Percentiles rank a stretch among this genome's conserved stretches.
Evolutionary conservation across 2,329 filamentous ascomycete genomes (phyloP).

Genomic region (Colletotrichum lupini): DNA sequence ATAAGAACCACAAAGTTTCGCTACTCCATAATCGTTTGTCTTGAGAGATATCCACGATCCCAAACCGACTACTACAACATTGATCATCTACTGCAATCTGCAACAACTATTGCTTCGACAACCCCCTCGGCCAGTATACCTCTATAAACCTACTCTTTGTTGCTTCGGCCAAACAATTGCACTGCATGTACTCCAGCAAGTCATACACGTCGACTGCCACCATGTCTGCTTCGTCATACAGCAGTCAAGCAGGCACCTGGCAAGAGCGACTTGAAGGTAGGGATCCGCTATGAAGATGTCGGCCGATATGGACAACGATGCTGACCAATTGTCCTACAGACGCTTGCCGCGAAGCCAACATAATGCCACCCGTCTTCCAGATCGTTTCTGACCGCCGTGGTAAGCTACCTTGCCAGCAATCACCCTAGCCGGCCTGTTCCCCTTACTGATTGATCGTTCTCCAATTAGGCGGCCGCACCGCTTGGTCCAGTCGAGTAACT

Average conservation of each 20-base stretch:
- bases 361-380: slow-evolving; percentile 70
- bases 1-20: slow-evolving; percentile 33
- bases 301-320: not conserved
- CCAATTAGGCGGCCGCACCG: slow-evolving; percentile 81
- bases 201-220: slow-evolving; percentile 24
- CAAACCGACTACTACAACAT: slow-evolving; percentile 9
- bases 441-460: slow-evolving; percentile 13
- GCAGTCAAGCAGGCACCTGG: slow-evolving; percentile 51
- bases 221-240: slow-evolving; percentile 35
- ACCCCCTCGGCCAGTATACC: not conserved
- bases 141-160: slow-evolving; percentile 1
- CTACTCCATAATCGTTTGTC: slow-evolving; percentile 2
- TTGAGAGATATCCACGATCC: slow-evolving; percentile 8
- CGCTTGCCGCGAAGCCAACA: slow-evolving; percentile 65
- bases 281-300: slow-evolving; percentile 37
- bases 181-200: slow-evolving; percentile 34
- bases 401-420: slow-evolving; percentile 49
- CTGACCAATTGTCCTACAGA: slow-evolving; percentile 52
- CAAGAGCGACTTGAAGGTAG: slow-evolving; percentile 68
- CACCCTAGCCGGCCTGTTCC: not conserved
- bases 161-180: slow-evolving; percentile 4
- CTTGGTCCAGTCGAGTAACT: slow-evolving; percentile 87
- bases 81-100: not conserved
- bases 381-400: slow-evolving; percentile 81
- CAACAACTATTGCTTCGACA: not conserved